A percentile compares a stretch with the other conserved stretches of the same genome.
Evolutionary conservation across 2,329 filamentous ascomycete species (phyloP).

Genomic region (Rhynchosporium agropyri): DNA sequence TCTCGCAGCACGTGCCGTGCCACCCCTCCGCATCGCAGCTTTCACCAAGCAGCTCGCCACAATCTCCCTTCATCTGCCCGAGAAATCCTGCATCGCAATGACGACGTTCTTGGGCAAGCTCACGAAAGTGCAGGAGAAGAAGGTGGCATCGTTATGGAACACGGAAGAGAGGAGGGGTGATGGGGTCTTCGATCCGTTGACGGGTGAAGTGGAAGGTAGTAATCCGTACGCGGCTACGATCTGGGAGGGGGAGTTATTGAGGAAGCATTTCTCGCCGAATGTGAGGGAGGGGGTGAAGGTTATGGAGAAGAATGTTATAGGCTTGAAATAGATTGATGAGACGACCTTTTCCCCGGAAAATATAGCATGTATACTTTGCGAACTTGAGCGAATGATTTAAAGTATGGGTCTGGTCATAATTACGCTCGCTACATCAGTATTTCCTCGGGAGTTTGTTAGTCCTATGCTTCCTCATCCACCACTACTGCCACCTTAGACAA

Average conservation of each 20-base stretch:
- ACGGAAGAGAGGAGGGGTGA: constrained; percentile 93
- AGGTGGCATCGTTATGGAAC: constrained; percentile 86
- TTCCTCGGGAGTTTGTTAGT: too few species aligned
- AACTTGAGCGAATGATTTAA: too few species aligned
- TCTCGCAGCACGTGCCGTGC: constrained; percentile 72
- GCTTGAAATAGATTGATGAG: constrained; percentile 31
- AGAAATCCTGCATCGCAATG: constrained; percentile 83
- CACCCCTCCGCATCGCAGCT: constrained; percentile 82
- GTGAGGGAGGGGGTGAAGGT: constrained; percentile 74
- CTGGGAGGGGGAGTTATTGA: constrained; percentile 90
- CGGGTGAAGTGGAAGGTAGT: constrained; percentile 75
- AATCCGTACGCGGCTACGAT: constrained; percentile 90
- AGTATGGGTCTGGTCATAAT: too few species aligned
- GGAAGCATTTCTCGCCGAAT: constrained; percentile 82
- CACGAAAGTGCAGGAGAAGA: constrained; percentile 77
- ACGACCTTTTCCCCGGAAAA: too few species aligned
- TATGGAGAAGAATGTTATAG: constrained; percentile 62
- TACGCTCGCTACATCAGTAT: too few species aligned
- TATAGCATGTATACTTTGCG: too few species aligned
- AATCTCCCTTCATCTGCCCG: constrained; percentile 79
- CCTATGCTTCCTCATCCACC: too few species aligned
- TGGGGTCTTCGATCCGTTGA: constrained; percentile 77
- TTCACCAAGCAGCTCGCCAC: constrained; percentile 92
- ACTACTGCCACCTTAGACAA: too few species aligned
- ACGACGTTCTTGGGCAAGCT: constrained; percentile 78